Evolutionary conservation across 148 eudicot genomes (phyloP), one percentile per base, ranked within the genome.

Genomic region (Fagopyrum esculentum): DNA sequence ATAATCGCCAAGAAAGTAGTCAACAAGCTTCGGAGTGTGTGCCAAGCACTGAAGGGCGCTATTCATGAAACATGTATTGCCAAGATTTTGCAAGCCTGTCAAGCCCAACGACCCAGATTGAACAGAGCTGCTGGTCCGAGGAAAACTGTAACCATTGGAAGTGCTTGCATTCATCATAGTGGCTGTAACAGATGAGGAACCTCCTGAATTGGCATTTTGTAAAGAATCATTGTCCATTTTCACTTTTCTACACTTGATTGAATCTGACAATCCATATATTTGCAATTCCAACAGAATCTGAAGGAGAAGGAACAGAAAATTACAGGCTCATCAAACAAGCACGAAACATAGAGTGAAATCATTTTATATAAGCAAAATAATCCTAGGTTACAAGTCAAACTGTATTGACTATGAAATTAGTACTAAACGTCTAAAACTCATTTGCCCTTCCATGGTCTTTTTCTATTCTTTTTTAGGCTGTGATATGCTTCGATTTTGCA

Each of bases 61-160:
- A 81, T 92, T 95, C 98, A 95, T 92, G 81, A 95, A 95, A 83
- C 98, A 95, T 66, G 98, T 95, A 83, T 95, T 95, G 71, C 98
- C 98, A 72, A 95, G 88, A 76, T 95, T 95, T 78, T 90, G 98
- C 80, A 95, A 85, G 77, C 98, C 98, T 13, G 92, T 86, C 82
- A 95, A 86, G 72, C 98, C 97, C 86, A 95, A 80, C 26, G 91
- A 82, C 79, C 98, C 98, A 78, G 93, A 87, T 81, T 94, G 91
- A 60, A 80, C 84, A 76, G 84, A 80, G 74, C 82, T 77, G 76
- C 86, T 88, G 74, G 88, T 80, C 76, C 95, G 80, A 66, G 84
- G 79, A 80, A 76, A 83, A 73, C 71, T 81, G 77, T 83, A 87
- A 59, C 76, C 79, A 77, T 79, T 82, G 45, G 80, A 79, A 78